phyloP scores from a whole-genome alignment of 2,329 filamentous ascomycete genomes.

The Ambrosiella cleistominuta region DNA sequence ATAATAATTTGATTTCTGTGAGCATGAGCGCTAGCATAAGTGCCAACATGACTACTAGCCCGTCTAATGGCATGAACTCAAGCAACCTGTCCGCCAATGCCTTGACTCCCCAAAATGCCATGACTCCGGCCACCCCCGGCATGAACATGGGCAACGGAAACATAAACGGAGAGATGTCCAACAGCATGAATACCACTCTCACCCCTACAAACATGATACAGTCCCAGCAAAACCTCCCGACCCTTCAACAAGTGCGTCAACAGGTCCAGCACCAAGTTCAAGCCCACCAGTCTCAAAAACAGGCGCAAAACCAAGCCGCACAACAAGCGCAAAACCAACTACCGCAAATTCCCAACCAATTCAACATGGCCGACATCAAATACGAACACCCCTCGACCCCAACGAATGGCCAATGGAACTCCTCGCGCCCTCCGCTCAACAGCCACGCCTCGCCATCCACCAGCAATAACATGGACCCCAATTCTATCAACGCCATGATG shows the following conservation, averaged over 20 bases:
- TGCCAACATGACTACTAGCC: background rate
- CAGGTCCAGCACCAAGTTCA: background rate
- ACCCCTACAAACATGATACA: background rate
- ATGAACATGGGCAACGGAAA: background rate
- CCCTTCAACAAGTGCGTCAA: background rate
- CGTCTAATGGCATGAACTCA: background rate
- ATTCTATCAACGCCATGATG: constrained; percentile 4
- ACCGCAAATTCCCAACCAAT: constrained; percentile 2
- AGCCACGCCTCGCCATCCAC: background rate
- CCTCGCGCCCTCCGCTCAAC: constrained; percentile 5
- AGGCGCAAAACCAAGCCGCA: background rate
- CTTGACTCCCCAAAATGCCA: background rate
- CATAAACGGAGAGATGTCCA: background rate
- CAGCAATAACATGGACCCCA: background rate
- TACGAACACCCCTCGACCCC: background rate
- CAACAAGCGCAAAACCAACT: background rate
- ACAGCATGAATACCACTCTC: background rate
- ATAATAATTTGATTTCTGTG: background rate
- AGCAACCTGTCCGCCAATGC: background rate
- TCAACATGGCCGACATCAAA: constrained; percentile 2
- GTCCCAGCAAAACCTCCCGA: background rate
- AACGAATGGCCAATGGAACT: constrained; percentile 4
- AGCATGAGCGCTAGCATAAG: background rate
- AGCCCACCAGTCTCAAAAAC: no score
- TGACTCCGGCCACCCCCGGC: background rate